phyloP scores from a whole-genome alignment of 192 early-diverging fungal genomes.

The Piromyces finnis region DNA sequence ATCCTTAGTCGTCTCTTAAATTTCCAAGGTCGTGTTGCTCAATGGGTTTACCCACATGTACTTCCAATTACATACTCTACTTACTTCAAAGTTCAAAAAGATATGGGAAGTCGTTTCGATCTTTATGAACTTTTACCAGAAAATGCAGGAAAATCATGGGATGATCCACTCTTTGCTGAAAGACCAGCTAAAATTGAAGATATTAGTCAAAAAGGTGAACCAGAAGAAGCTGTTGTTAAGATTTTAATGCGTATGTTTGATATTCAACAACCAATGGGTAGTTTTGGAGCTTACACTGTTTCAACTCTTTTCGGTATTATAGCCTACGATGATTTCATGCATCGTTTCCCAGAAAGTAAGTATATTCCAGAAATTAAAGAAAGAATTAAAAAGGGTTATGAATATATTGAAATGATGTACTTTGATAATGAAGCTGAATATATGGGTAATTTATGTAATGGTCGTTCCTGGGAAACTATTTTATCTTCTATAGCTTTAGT shows the following conservation, averaged over 20 bases:
- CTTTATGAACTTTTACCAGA: background rate
- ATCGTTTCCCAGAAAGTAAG: background rate
- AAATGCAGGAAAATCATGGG: background rate
- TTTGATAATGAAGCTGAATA: background rate
- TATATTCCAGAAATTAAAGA: background rate
- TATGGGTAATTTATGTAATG: background rate
- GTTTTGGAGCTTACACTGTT: background rate
- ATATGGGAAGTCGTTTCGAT: background rate
- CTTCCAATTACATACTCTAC: background rate
- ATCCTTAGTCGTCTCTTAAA: background rate
- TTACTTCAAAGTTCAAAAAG: background rate
- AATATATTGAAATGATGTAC: background rate
- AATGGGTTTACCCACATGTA: background rate
- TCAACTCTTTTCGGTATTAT: background rate
- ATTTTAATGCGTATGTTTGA: background rate
- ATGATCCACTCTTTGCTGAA: background rate
- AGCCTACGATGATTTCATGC: background rate
- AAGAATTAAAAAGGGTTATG: background rate
- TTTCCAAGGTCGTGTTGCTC: background rate
- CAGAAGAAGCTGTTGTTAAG: background rate
- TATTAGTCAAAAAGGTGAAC: background rate
- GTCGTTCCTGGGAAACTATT: background rate
- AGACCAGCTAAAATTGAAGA: background rate
- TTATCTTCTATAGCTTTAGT: background rate
- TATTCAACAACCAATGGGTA: background rate